Base-by-base conservation (phyloP, 495 filamentous ascomycete species). In the Gamarada debralockiae region DNA sequence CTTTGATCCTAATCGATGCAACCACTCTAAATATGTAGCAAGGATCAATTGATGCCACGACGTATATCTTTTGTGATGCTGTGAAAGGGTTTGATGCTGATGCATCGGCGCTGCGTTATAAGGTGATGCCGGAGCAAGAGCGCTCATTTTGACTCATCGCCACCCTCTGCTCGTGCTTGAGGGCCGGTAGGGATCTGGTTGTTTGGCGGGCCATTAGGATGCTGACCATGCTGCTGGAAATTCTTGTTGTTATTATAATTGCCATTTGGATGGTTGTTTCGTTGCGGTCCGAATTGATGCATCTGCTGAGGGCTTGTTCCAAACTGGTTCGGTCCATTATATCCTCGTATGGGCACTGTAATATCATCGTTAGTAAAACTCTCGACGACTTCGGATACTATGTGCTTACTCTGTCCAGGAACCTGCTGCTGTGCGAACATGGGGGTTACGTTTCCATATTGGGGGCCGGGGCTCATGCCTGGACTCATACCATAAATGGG, bases 401-500 rank as follows among this genome's bases (percentile, higher is more conserved):
- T 64, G n/a, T n/a, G 85, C 83, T 78, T 80, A 86, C 87, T 82
- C 65, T 84, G 83, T 48, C 70, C 75, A 31, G 77, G 71, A 17
- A 13, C 37, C 24, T 73, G 78, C 59, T 88, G 86, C 48, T 78
- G 81, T 21, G 75, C 71, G 57, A 83, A 90, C 1, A 78, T 73
- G 4, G 86, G 84, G 57, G 85, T 82, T 20, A 53, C 39, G 12
- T 29, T 44, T 60, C 80, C 82, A 61, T 83, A 87, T 55, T 82
- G 81, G 47, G 79, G 73, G 18, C 73, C 79, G 21, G 83, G 83
- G 48, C 80, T 79, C 57, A 81, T 74, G 20, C 73, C 79, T 25
- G 83, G 83, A 49, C 78, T 78, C 81, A 87, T 84, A 46, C 79
- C 72, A 56, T 78, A 88, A 63, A 87, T 79, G 44, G 84, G 84